A percentile compares a stretch with the other conserved stretches of the same genome.
These are phyloP conservation scores for Alternaria triticina DNA, from an alignment of 2,329 filamentous ascomycete species.

Conservation along the genomic window DNA sequence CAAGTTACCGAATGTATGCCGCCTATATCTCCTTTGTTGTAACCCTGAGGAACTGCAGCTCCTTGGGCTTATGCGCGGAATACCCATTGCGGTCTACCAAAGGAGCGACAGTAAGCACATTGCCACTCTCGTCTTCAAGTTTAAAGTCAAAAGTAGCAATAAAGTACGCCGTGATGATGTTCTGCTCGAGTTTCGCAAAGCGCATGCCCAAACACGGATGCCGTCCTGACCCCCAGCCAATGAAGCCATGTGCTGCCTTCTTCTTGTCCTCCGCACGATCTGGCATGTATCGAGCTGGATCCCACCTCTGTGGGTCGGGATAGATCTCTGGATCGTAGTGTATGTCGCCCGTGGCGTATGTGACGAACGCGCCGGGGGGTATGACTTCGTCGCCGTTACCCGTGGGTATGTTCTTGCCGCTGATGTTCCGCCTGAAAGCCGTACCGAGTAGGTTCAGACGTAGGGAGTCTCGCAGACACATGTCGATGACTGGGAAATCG, in stretches of 20 bases:
- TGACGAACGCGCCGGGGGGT: constrained; percentile 56
- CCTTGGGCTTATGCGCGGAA: constrained; percentile 51
- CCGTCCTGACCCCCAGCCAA: constrained; percentile 49
- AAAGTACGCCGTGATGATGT: constrained; percentile 58
- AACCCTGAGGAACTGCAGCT: constrained; percentile 48
- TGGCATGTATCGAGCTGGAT: constrained; percentile 58
- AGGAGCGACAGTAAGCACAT: constrained; percentile 36
- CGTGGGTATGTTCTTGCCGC: constrained; percentile 54
- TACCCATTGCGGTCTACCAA: constrained; percentile 46
- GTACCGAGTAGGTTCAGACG: constrained; percentile 58
- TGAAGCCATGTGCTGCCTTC: constrained; percentile 35
- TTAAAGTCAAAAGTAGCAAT: constrained; percentile 58
- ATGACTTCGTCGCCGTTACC: constrained; percentile 56
- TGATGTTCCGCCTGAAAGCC: constrained; percentile 60
- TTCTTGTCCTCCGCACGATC: constrained; percentile 58
- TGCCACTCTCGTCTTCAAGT: constrained; percentile 52
- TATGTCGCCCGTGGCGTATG: constrained; percentile 56
- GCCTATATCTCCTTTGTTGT: constrained; percentile 36
- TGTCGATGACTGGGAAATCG: constrained; percentile 60
- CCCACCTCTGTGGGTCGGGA: constrained; percentile 56
- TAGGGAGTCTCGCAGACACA: constrained; percentile 62
- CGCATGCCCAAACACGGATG: constrained; percentile 54
- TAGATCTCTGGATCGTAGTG: constrained; percentile 60
- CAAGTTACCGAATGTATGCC: too few relatives aligned
- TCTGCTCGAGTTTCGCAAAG: constrained; percentile 62